Conservation (phyloP, 2,329 filamentous ascomycete genomes). For the Fusarium secorum region DNA sequence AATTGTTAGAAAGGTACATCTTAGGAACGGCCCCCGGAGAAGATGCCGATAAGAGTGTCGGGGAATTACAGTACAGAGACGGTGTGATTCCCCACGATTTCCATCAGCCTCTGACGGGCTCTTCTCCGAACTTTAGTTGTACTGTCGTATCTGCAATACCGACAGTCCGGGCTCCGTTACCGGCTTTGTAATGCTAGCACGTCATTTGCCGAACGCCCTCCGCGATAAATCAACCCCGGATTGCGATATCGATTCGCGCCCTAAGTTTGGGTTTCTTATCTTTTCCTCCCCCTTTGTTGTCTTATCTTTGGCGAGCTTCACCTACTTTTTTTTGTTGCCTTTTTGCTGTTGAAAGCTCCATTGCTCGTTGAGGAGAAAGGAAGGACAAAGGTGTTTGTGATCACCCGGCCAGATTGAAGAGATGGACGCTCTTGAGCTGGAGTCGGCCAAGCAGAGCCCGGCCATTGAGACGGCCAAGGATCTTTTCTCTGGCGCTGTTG, state of each 20-base stretch:
- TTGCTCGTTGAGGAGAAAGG: background rate
- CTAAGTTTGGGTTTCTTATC: slow-evolving; percentile 5
- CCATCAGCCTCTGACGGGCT: background rate
- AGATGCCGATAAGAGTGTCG: slow-evolving; percentile 4
- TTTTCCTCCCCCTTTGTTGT: background rate
- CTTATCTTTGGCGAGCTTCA: slow-evolving; percentile 3
- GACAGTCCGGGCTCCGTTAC: slow-evolving; percentile 39
- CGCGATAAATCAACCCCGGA: slow-evolving; percentile 38
- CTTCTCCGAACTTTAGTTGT: slow-evolving; percentile 20
- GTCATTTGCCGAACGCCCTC: slow-evolving; percentile 40
- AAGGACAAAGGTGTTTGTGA: background rate
- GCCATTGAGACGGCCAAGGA: slow-evolving; percentile 79
- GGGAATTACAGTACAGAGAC: background rate
- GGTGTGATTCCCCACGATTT: background rate
- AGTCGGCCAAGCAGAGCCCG: slow-evolving; percentile 45
- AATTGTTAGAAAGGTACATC: slow-evolving; percentile 20
- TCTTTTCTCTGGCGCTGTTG: slow-evolving; percentile 86
- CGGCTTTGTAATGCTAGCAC: slow-evolving; percentile 44
- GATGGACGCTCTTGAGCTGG: slow-evolving; percentile 49
- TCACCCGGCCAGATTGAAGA: slow-evolving; percentile 1
- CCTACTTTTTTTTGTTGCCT: background rate
- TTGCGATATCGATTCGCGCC: slow-evolving; percentile 33
- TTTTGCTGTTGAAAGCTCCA: background rate
- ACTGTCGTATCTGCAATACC: slow-evolving; percentile 25
- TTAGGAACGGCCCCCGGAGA: slow-evolving; percentile 3